These are phyloP conservation scores for Sequoia sempervirens DNA, from an alignment of 75 land plant species.

Conservation along the genomic window DNA sequence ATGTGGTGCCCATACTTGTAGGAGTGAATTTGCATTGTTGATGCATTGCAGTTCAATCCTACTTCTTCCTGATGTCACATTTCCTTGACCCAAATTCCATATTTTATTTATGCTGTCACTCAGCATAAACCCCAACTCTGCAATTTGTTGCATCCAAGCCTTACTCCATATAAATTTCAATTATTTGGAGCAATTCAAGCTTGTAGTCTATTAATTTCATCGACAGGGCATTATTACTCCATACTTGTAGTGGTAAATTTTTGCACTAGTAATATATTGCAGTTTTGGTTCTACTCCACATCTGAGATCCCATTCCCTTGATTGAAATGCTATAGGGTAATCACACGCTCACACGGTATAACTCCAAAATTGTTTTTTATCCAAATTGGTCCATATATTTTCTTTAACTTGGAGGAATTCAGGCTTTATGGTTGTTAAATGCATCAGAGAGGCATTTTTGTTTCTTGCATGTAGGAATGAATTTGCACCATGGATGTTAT, in stretches of 20 bases:
- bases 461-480: not conserved
- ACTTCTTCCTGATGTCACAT: not conserved
- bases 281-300: not conserved
- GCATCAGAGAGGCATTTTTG: not conserved
- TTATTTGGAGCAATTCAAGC: not conserved
- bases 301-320: not conserved
- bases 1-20: not conserved
- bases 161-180: not conserved
- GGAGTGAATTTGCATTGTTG: not conserved
- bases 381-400: not conserved
- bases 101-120: not conserved
- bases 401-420: not conserved
- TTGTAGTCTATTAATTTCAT: not conserved
- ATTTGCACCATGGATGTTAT: not conserved
- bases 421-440: not conserved
- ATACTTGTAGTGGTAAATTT: not conserved
- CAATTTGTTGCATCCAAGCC: not conserved
- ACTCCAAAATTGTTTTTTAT: not conserved
- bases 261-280: not conserved
- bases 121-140: not conserved
- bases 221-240: not conserved
- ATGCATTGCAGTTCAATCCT: not conserved
- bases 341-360: not conserved
- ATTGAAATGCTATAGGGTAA: not conserved
- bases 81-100: not conserved